Base-by-base conservation (phyloP, 306 rosid species). In the Rubus parviflorus region DNA sequence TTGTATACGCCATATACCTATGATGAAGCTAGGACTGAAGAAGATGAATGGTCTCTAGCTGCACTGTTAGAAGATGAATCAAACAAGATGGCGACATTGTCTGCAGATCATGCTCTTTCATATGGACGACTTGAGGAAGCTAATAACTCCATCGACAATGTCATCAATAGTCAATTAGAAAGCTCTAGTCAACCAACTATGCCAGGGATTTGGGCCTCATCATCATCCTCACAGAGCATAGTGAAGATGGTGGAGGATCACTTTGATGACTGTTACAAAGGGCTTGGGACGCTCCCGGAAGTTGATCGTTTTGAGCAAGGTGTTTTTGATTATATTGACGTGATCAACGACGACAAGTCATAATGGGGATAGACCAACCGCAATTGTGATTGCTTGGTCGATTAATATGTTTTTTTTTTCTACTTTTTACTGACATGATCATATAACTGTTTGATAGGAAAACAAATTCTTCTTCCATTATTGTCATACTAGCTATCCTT, bases 271-370 rank as follows among this genome's bases (percentile, higher is more conserved):
- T 73, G 65, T 30, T 86, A 23, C 11, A 62, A 35, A 6, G 56
- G 54, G 51, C 83, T 81, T 67, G 85, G 61, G 13, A 72, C 47
- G 20, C 65, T 80, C 22, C 79, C 81, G 0, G 85, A 83, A 40
- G 68, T 66, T 17, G 47, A 53, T 13, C 23, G 11, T 3, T 25
- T 65, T 6, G 43, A 52, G 3, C 20, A 12, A 16, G 22, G 2
- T 78, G 11, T 73, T 41, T 75, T 71, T 72, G 46, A 76, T 72
- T 16, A 8, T 41, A 47, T 45, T 49, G 20, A 49, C 53, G 13
- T n/a, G 1, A 51, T 51, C 0, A 15, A 72, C 41, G 73, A 54
- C 13, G 13, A 68, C 40, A 46, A 7, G 35, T 1, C 35, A 2
- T 30, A 48, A 23, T 53, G 25, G 60, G 25, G 3, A 53, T 53